Evolutionary conservation across 441 rosid species (phyloP).

Genomic region (Erodium texanum): DNA sequence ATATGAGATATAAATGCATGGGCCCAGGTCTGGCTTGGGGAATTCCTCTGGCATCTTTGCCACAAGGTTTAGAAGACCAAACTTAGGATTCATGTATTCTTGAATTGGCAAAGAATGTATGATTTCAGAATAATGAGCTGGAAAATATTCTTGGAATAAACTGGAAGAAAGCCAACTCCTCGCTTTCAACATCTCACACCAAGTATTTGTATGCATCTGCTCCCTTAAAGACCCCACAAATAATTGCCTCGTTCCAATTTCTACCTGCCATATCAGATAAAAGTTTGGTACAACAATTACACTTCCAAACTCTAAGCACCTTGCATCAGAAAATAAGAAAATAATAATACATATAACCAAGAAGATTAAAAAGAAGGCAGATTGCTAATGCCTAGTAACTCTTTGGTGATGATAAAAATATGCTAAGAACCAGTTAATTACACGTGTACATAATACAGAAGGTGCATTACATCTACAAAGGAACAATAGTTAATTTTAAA

Average conservation of each 20-base stretch:
- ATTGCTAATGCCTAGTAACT: background rate
- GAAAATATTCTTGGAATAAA: constrained; percentile 73
- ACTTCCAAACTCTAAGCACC: background rate
- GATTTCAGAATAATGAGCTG: constrained; percentile 65
- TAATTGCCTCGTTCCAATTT: constrained; percentile 61
- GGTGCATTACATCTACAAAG: background rate
- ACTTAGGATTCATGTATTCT: constrained; percentile 71
- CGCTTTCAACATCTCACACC: constrained; percentile 73
- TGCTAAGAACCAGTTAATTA: background rate
- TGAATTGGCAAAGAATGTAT: constrained; percentile 64
- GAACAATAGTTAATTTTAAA: background rate
- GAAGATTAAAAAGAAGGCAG: background rate
- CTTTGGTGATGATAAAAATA: background rate
- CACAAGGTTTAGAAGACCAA: constrained; percentile 67
- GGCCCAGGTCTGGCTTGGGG: constrained; percentile 58
- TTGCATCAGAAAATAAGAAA: background rate
- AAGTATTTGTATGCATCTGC: constrained; percentile 41
- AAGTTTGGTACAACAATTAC: constrained; percentile 11
- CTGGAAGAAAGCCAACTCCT: constrained; percentile 86
- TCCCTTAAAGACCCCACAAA: constrained; percentile 73
- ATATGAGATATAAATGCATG: constrained; percentile 68
- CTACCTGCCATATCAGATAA: constrained; percentile 51
- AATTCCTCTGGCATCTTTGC: constrained; percentile 49
- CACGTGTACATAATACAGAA: background rate
- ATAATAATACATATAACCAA: background rate